phyloP scores from a whole-genome alignment of 805 yeast species.

The Debaryomyces castellii region DNA sequence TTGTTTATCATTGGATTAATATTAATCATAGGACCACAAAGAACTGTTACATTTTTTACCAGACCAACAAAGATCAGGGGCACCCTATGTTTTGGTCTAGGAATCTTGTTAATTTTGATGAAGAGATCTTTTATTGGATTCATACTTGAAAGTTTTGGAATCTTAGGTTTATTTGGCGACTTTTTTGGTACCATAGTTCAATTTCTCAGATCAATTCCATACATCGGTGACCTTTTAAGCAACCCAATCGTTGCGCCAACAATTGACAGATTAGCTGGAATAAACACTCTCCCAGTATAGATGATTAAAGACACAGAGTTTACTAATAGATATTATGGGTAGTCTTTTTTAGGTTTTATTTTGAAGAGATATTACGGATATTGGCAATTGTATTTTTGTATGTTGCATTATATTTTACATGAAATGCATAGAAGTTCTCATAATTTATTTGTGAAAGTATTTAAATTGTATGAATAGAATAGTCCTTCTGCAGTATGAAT shows the following conservation, averaged over 20 bases:
- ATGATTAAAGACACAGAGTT: neutral
- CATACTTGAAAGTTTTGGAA: slow-evolving; percentile 82
- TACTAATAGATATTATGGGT: neutral
- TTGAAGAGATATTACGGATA: neutral
- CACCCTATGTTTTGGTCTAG: slow-evolving; percentile 71
- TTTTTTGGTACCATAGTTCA: slow-evolving; percentile 87
- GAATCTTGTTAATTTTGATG: slow-evolving; percentile 71
- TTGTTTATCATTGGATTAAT: slow-evolving; percentile 78
- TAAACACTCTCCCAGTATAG: slow-evolving; percentile 41
- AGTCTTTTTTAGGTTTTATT: neutral
- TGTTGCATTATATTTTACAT: neutral
- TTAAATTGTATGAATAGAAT: neutral
- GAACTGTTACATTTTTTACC: slow-evolving; percentile 79
- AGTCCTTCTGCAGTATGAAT: slow-evolving; percentile 3
- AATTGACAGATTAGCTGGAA: slow-evolving; percentile 43
- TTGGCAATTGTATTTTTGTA: neutral
- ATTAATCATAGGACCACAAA: slow-evolving; percentile 83
- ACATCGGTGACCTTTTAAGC: slow-evolving; percentile 81
- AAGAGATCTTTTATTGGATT: slow-evolving; percentile 85
- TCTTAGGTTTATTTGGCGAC: slow-evolving; percentile 87
- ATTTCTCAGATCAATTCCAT: slow-evolving; percentile 82
- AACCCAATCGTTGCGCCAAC: slow-evolving; percentile 81
- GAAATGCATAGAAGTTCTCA: neutral
- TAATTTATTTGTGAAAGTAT: slow-evolving; percentile 1
- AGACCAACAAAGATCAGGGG: slow-evolving; percentile 88